A percentile compares a stretch with the other conserved stretches of the same genome.
These are phyloP conservation scores for Acanthamoeba royreba DNA, from an alignment of 208 protist species.

Conservation along the genomic window DNA sequence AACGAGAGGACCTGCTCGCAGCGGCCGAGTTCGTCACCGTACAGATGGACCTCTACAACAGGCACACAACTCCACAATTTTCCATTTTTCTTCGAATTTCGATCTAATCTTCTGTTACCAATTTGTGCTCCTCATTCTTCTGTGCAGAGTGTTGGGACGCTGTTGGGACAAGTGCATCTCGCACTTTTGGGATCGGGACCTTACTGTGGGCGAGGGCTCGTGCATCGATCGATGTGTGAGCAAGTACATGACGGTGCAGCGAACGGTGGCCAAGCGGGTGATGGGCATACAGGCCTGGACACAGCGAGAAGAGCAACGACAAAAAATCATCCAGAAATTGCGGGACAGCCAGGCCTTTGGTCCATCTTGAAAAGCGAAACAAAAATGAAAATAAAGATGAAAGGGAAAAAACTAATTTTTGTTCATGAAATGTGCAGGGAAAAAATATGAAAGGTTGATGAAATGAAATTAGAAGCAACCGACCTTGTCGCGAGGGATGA, in stretches of 20 bases:
- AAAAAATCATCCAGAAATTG: background rate
- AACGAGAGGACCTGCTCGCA: background rate
- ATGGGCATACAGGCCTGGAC: background rate
- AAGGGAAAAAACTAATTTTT: background rate
- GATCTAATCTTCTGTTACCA: background rate
- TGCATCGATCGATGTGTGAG: background rate
- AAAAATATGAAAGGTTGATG: background rate
- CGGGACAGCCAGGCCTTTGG: background rate
- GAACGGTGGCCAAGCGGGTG: background rate
- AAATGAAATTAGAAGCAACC: slow-evolving; percentile 56
- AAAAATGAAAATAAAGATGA: background rate
- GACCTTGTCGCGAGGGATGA: slow-evolving; percentile 93
- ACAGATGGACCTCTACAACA: background rate
- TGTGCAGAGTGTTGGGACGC: background rate
- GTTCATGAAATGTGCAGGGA: background rate
- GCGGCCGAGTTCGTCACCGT: background rate
- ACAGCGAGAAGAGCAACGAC: background rate
- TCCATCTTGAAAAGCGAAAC: background rate
- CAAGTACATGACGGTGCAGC: background rate
- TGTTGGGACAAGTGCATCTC: background rate
- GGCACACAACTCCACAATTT: background rate
- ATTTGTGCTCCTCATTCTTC: too few species aligned
- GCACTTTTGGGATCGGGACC: background rate
- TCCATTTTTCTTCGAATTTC: background rate
- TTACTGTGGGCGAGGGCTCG: background rate